phyloP scores from a whole-genome alignment of 2,329 filamentous ascomycete species.

The Alternaria tenuissima region DNA sequence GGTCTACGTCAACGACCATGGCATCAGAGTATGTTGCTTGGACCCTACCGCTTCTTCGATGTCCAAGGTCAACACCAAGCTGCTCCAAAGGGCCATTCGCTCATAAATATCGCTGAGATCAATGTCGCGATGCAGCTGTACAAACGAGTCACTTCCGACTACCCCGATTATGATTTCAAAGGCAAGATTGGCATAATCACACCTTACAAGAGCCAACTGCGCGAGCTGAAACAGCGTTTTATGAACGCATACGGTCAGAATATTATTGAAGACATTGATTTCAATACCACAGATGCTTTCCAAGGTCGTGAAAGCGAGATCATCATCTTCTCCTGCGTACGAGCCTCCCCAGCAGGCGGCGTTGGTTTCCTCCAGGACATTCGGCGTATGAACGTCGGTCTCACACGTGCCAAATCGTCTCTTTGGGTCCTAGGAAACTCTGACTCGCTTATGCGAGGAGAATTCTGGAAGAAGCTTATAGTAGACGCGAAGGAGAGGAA shows the following conservation, averaged over 20 bases:
- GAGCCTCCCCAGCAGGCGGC: slow-evolving; percentile 88
- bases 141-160: slow-evolving; percentile 78
- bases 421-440: slow-evolving; percentile 97
- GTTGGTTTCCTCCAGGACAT: slow-evolving; percentile 99
- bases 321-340: slow-evolving; percentile 98
- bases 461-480: slow-evolving; percentile 90
- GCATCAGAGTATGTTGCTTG: slow-evolving; percentile 82
- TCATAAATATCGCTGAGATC: slow-evolving; percentile 88
- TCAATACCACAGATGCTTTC: slow-evolving; percentile 99
- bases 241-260: slow-evolving; percentile 73
- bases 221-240: slow-evolving; percentile 80
- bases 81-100: slow-evolving; percentile 83
- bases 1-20: slow-evolving; percentile 79
- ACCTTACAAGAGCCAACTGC: slow-evolving; percentile 93
- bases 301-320: slow-evolving; percentile 96
- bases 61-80: slow-evolving; percentile 86
- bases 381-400: slow-evolving; percentile 97
- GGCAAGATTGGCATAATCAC: slow-evolving; percentile 97
- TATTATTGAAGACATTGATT: slow-evolving; percentile 84
- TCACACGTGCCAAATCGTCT: slow-evolving; percentile 95
- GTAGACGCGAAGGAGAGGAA: slow-evolving; percentile 78
- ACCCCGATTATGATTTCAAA: slow-evolving; percentile 70
- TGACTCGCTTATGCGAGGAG: slow-evolving; percentile 80
- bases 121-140: slow-evolving; percentile 88
- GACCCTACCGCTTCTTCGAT: slow-evolving; percentile 97